Evolutionary conservation across 306 rosid genomes (phyloP), one percentile per base, ranked within the genome.

Genomic region (Medicago truncatula): DNA sequence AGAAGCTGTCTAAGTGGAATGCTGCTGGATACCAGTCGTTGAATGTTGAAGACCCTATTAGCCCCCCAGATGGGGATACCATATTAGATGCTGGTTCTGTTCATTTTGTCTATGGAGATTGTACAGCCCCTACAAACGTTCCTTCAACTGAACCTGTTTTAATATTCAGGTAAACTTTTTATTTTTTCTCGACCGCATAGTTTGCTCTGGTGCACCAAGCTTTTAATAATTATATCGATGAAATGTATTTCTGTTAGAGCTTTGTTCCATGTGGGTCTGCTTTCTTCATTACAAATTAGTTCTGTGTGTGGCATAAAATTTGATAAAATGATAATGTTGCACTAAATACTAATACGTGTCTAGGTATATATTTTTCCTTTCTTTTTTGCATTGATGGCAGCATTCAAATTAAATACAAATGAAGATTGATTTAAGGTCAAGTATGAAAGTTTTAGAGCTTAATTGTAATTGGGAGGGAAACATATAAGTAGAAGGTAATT

Each of bases 91-190:
- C 86, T 75, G 98, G 97, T 74, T 87, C 92, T 80, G 93, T 94
- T 82, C 87, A 85, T 69, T 92, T 87, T 78, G 91, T 95, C 36
- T 90, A 87, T 67, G 97, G 98, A 66, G 97, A 92, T 78, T 95
- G 98, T 81, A 92, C 96, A 53, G 83, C 86, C 20, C 93, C 98
- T 25, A 82, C 87, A 50, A 78, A 73, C 39, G 70, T 79, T 85
- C 79, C 81, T 72, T 85, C 88, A 23, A 81, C 95, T 58, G 89
- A 95, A 60, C 92, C 93, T 13, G 70, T 91, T 59, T 60, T 95
- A 44, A 83, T 92, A 65, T 89, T 92, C 89, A 92, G 97, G 98
- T 86, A 34, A 61, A 25, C 61, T 43, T 75, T 76, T 78, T 57
- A 64, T 36, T 5, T 8, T 66, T 71, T 40, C 67, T 56, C 16